Evolutionary conservation across 192 early-diverging fungal genomes (phyloP).

Genomic region (Podila epicladia): DNA sequence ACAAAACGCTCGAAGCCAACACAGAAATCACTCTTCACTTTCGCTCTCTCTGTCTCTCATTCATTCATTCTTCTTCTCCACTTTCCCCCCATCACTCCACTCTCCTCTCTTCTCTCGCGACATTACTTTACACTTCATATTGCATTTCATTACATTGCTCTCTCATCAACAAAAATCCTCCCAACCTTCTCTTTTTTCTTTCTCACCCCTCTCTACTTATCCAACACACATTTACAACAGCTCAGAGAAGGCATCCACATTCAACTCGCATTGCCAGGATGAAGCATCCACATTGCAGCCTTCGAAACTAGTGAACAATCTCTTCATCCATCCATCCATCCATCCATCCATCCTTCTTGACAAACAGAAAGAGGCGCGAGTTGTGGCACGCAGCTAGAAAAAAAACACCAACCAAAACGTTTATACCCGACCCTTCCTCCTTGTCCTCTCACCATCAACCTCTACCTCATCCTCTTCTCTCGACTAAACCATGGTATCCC

Average conservation of each 20-base stretch:
- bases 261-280: not conserved
- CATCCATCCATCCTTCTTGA: not conserved
- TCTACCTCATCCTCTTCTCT: not conserved
- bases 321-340: not conserved
- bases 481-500: conserved; percentile 3
- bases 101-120: not conserved
- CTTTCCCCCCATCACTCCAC: not conserved
- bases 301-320: too few relatives aligned
- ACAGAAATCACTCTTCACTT: too few relatives aligned
- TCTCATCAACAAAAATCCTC: not conserved
- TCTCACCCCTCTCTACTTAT: not conserved
- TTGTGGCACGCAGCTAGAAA: not conserved
- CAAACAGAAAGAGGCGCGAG: too few relatives aligned
- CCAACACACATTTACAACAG: not conserved
- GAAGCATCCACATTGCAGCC: not conserved
- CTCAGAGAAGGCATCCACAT: not conserved
- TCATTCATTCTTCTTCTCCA: not conserved
- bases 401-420: not conserved
- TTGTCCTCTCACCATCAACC: not conserved
- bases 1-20: too few relatives aligned
- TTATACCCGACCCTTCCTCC: not conserved
- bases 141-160: not conserved
- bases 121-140: not conserved
- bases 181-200: not conserved
- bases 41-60: too few relatives aligned